phyloP scores from a whole-genome alignment of 1,284 basidiomycete species.

The Austroboletus novae-zelandiae region DNA sequence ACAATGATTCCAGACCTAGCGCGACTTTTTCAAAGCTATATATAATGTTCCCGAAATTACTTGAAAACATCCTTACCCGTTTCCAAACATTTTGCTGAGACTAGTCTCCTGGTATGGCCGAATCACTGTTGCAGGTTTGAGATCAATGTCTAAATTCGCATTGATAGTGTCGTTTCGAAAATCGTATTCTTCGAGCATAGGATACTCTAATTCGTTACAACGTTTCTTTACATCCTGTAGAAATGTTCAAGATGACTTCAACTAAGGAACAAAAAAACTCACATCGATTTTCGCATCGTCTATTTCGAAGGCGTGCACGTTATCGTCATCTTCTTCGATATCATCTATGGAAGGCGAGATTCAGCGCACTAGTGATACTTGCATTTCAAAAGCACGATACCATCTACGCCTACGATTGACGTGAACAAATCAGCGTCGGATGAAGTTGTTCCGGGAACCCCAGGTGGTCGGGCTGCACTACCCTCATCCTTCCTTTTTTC shows the following conservation, averaged over 20 bases:
- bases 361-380: conserved; percentile 5
- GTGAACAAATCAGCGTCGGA: conserved; percentile 78
- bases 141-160: conserved; percentile 92
- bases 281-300: conserved; percentile 90
- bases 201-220: conserved; percentile 93
- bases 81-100: conserved; percentile 98
- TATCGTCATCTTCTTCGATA: conserved; percentile 94
- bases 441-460: conserved; percentile 34
- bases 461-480: conserved; percentile 35
- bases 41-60: background rate
- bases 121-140: conserved; percentile 95
- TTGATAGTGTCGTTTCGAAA: conserved; percentile 95
- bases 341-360: conserved; percentile 59
- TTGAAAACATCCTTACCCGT: conserved; percentile 60
- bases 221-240: conserved; percentile 85
- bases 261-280: conserved; percentile 23
- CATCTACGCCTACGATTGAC: conserved; percentile 89
- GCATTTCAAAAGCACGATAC: conserved; percentile 48
- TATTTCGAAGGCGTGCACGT: conserved; percentile 94
- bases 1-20: conserved; percentile 98
- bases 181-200: conserved; percentile 97
- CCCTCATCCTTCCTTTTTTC: conserved; percentile 64
- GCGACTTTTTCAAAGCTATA: conserved; percentile 52
- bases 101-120: conserved; percentile 97
- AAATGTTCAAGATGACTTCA: conserved; percentile 1